Evolutionary conservation across 371 early-diverging fungal genomes (phyloP).

Genomic region (Saksenaea vasiformis): DNA sequence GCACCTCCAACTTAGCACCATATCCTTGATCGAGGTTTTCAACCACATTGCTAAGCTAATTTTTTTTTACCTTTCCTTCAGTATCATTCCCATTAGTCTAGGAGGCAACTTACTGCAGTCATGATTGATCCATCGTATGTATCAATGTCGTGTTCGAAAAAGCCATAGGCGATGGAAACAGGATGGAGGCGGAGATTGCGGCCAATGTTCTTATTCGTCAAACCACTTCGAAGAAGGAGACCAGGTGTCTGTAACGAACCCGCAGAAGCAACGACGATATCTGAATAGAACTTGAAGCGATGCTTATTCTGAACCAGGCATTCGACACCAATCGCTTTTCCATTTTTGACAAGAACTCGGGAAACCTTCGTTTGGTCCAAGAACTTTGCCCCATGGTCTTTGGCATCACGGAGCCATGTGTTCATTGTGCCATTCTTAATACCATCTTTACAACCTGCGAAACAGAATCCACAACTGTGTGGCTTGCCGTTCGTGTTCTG

Average conservation of each 20-base stretch:
- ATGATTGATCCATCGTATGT: conserved; percentile 61
- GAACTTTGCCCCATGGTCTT: conserved; percentile 57
- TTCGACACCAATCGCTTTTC: conserved; percentile 55
- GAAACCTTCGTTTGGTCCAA: conserved; percentile 58
- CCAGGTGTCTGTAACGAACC: conserved; percentile 71
- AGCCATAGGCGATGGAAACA: conserved; percentile 43
- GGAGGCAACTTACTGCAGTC: conserved; percentile 54
- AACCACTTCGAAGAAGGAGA: conserved; percentile 60
- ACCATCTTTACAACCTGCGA: conserved; percentile 67
- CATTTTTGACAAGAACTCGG: conserved; percentile 49
- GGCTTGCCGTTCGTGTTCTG: conserved; percentile 58
- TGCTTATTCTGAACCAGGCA: conserved; percentile 14
- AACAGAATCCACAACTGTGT: conserved; percentile 68
- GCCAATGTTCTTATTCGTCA: conserved; percentile 71
- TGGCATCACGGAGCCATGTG: conserved; percentile 72
- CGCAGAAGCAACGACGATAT: conserved; percentile 58
- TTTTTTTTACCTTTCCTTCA: background rate
- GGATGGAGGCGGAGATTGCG: conserved; percentile 61
- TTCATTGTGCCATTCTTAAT: conserved; percentile 68
- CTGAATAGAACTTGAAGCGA: conserved; percentile 32
- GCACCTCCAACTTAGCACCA: conserved; percentile 66
- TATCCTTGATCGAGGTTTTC: conserved; percentile 57
- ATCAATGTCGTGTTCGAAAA: conserved; percentile 52
- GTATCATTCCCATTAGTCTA: too few relatives aligned
- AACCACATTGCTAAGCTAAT: conserved; percentile 33